Conservation (phyloP, 2,329 filamentous ascomycete genomes). For the Stemphylium vesicarium region DNA sequence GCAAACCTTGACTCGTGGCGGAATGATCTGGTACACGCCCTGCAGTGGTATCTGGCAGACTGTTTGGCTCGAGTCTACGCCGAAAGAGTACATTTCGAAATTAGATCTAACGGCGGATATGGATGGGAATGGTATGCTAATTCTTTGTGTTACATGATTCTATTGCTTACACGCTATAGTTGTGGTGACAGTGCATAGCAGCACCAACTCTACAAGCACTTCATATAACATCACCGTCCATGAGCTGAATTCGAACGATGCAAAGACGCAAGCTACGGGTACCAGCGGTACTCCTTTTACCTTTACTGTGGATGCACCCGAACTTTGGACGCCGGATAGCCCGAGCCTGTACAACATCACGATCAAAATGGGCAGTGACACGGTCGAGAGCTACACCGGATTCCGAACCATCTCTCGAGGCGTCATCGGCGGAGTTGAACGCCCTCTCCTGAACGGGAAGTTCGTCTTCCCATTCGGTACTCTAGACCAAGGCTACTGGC, state of each 20-base stretch:
- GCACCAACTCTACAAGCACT: constrained; percentile 41
- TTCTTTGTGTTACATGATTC: neutral
- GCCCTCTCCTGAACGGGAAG: constrained; percentile 71
- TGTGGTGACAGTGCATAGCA: constrained; percentile 62
- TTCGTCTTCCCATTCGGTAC: constrained; percentile 72
- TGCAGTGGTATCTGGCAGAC: constrained; percentile 78
- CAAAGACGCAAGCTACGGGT: constrained; percentile 55
- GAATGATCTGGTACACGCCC: constrained; percentile 72
- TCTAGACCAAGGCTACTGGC: constrained; percentile 75
- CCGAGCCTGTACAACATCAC: constrained; percentile 70
- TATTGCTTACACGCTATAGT: constrained; percentile 51
- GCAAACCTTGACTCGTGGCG: constrained; percentile 62
- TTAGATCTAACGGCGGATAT: constrained; percentile 63
- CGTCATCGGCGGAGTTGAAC: constrained; percentile 62
- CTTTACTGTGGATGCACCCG: constrained; percentile 61
- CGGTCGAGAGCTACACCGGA: constrained; percentile 69
- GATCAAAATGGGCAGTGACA: constrained; percentile 60
- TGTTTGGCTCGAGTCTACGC: constrained; percentile 73
- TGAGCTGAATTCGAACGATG: constrained; percentile 43
- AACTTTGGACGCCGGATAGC: constrained; percentile 69
- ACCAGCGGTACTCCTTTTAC: constrained; percentile 59
- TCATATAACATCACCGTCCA: constrained; percentile 50
- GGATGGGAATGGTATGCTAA: constrained; percentile 38
- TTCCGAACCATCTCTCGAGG: constrained; percentile 69
- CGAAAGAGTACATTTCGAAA: constrained; percentile 62